These are phyloP conservation scores for Termitomyces sp. DNA, from an alignment of 768 basidiomycete species.

Conservation along the genomic window DNA sequence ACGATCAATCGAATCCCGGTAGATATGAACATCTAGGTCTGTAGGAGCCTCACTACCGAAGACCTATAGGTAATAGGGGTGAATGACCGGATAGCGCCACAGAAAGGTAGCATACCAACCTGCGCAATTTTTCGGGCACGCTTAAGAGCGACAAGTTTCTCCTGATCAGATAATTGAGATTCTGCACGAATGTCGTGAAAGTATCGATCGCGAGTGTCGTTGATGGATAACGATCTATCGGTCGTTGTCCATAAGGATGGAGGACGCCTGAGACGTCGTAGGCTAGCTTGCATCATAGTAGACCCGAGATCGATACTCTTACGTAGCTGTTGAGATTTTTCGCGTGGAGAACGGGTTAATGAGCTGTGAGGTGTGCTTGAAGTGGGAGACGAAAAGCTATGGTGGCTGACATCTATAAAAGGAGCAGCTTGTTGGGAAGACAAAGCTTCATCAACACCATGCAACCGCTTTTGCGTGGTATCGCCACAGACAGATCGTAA, in stretches of 20 bases:
- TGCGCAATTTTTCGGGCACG: constrained; percentile 50
- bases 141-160: constrained; percentile 37
- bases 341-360: neutral
- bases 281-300: constrained; percentile 9
- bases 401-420: constrained; percentile 5
- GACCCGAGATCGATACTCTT: constrained; percentile 10
- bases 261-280: constrained; percentile 14
- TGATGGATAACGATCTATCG: neutral
- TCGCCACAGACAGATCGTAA: neutral
- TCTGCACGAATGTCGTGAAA: constrained; percentile 9
- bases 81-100: neutral
- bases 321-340: constrained; percentile 3
- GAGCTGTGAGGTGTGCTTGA: neutral
- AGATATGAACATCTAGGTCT: constrained; percentile 20
- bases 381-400: neutral
- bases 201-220: constrained; percentile 1
- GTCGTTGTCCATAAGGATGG: constrained; percentile 7
- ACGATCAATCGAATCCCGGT: neutral
- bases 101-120: constrained; percentile 24
- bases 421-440: neutral
- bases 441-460: constrained; percentile 4
- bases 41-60: constrained; percentile 48
- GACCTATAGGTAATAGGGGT: constrained; percentile 27
- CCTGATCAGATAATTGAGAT: constrained; percentile 15
- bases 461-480: neutral